A percentile compares a stretch with the other conserved stretches of the same genome.
phyloP scores from a whole-genome alignment of 208 protist genomes.

The Crithidia expoeki region DNA sequence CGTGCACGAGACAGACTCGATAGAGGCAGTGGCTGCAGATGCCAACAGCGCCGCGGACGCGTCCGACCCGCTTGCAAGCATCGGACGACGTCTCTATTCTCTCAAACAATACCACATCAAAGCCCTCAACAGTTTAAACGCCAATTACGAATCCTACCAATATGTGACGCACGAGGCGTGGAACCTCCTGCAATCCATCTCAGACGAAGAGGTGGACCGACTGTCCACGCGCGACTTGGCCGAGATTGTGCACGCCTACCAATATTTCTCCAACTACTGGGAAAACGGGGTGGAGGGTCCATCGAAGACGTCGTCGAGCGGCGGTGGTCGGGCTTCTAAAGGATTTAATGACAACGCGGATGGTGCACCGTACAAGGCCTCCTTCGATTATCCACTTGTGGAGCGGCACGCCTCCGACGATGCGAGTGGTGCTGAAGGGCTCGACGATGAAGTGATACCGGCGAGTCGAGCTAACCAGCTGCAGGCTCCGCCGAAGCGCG shows the following conservation, averaged over 20 bases:
- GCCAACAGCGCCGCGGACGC: neutral
- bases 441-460: neutral
- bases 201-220: slow-evolving; percentile 40
- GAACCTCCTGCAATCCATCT: slow-evolving; percentile 50
- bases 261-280: slow-evolving; percentile 71
- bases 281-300: slow-evolving; percentile 66
- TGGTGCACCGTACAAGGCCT: neutral
- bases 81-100: slow-evolving; percentile 29
- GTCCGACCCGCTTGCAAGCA: neutral
- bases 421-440: neutral
- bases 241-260: slow-evolving; percentile 64
- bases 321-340: neutral
- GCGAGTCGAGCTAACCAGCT: slow-evolving; percentile 10
- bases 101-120: slow-evolving; percentile 25
- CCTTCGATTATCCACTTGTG: slow-evolving; percentile 18
- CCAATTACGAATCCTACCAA: slow-evolving; percentile 3
- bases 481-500: slow-evolving; percentile 18
- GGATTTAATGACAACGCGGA: neutral
- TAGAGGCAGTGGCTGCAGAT: neutral
- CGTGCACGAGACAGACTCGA: neutral
- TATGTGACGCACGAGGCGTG: slow-evolving; percentile 54
- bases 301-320: neutral
- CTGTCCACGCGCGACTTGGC: slow-evolving; percentile 37
- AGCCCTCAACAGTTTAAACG: neutral
- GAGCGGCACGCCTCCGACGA: slow-evolving; percentile 2